phyloP scores from a whole-genome alignment of 2,329 filamentous ascomycete genomes.

The Pseudogymnoascus destructans region DNA sequence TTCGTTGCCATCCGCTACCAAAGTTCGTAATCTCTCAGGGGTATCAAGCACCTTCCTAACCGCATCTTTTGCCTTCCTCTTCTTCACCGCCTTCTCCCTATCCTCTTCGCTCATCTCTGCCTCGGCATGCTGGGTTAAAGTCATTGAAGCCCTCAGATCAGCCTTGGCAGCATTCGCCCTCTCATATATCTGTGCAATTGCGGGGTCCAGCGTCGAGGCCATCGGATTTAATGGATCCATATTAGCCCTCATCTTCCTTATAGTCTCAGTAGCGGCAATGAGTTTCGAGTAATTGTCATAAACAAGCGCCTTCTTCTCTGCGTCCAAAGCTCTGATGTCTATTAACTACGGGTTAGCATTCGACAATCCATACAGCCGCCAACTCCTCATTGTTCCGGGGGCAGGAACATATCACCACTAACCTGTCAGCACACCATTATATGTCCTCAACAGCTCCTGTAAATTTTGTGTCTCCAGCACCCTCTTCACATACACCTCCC shows the following conservation, averaged over 20 bases:
- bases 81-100: not conserved
- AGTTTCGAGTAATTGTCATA: slow-evolving; percentile 98
- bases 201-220: slow-evolving; percentile 58
- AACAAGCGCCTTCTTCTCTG: slow-evolving; percentile 90
- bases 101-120: slow-evolving; percentile 32
- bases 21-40: slow-evolving; percentile 36
- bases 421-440: slow-evolving; percentile 54
- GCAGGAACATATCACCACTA: slow-evolving; percentile 18
- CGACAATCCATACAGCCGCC: not conserved
- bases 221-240: slow-evolving; percentile 70
- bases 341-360: not conserved
- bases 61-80: not conserved
- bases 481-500: slow-evolving; percentile 51
- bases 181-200: slow-evolving; percentile 60
- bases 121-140: slow-evolving; percentile 4
- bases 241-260: slow-evolving; percentile 71
- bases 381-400: not conserved
- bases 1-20: slow-evolving; percentile 45
- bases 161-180: slow-evolving; percentile 20
- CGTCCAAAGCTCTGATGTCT: slow-evolving; percentile 81
- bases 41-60: slow-evolving; percentile 11
- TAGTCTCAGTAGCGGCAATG: slow-evolving; percentile 93
- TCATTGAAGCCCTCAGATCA: slow-evolving; percentile 19
- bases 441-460: slow-evolving; percentile 55
- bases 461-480: slow-evolving; percentile 50